A percentile compares a stretch with the other conserved stretches of the same genome.
These are phyloP conservation scores for Apiospora saccharicola DNA, from an alignment of 2,329 filamentous ascomycete species.

Conservation along the genomic window DNA sequence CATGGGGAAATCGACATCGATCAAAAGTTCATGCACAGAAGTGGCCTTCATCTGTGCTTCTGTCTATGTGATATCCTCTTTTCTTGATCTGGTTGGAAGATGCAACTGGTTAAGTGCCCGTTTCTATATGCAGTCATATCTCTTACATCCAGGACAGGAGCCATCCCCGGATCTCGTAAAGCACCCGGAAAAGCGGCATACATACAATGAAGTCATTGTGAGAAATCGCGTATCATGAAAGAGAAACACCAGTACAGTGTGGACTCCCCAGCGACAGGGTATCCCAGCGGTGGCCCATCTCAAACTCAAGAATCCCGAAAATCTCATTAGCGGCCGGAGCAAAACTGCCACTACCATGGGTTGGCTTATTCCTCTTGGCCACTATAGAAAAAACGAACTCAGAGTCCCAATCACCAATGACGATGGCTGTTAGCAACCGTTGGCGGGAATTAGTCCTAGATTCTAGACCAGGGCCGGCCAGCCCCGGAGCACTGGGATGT, in stretches of 20 bases:
- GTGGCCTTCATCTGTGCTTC: background rate
- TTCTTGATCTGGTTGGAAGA: background rate
- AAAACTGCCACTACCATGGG: background rate
- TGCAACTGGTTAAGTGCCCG: background rate
- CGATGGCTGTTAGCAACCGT: background rate
- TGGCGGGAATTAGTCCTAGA: background rate
- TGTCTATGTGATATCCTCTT: background rate
- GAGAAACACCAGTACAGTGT: background rate
- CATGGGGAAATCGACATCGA: conserved; percentile 16
- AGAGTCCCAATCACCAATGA: background rate
- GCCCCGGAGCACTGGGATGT: background rate
- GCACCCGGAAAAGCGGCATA: conserved; percentile 10
- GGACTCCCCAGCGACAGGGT: too few species aligned
- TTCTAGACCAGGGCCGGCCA: background rate
- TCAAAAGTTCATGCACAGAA: background rate
- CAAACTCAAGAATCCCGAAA: background rate
- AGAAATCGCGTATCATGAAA: background rate
- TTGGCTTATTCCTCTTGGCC: background rate
- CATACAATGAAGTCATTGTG: conserved; percentile 5
- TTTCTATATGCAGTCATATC: background rate
- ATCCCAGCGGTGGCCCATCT: background rate
- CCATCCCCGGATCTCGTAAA: background rate
- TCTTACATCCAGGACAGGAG: background rate
- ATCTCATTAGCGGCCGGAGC: background rate
- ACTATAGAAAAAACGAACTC: background rate